These are phyloP conservation scores for Fraxinus sp. DNA, from an alignment of 305 asterid genomes.

Conservation along the genomic window DNA sequence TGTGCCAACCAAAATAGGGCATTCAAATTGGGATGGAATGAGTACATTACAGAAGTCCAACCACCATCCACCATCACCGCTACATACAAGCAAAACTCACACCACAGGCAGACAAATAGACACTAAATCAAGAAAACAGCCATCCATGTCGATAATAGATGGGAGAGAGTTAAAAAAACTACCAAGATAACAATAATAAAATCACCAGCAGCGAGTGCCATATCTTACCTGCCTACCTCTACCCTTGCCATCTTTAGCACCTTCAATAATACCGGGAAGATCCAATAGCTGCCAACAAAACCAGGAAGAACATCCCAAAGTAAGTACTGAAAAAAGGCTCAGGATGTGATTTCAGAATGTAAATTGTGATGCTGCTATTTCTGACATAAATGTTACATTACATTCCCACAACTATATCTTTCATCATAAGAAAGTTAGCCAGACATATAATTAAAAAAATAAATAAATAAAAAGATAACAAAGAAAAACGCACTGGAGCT, in stretches of 20 bases:
- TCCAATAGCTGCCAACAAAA: conserved; percentile 69
- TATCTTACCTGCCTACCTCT: conserved; percentile 95
- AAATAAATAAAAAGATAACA: not conserved
- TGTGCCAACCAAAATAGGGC: not conserved
- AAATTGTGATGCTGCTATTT: not conserved
- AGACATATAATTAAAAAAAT: not conserved
- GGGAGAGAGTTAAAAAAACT: not conserved
- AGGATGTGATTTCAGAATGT: not conserved
- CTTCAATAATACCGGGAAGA: conserved; percentile 98
- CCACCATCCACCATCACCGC: not conserved
- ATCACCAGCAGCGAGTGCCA: conserved; percentile 1
- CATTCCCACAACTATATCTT: not conserved
- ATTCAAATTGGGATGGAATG: not conserved
- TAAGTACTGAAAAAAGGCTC: not conserved
- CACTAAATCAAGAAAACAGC: not conserved
- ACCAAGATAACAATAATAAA: conserved; percentile 11
- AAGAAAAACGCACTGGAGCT: not conserved
- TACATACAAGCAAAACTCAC: not conserved
- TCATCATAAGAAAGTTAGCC: not conserved
- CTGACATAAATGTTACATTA: not conserved
- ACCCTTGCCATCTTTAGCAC: conserved; percentile 99
- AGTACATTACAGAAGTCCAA: not conserved
- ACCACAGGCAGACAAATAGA: not conserved
- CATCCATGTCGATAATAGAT: not conserved
- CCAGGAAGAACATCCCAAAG: conserved; percentile 18